Percentiles rank a stretch among this genome's conserved stretches.
Evolutionary conservation across 140 eudicot genomes (phyloP).

Genomic region (Senecio squalidus): DNA sequence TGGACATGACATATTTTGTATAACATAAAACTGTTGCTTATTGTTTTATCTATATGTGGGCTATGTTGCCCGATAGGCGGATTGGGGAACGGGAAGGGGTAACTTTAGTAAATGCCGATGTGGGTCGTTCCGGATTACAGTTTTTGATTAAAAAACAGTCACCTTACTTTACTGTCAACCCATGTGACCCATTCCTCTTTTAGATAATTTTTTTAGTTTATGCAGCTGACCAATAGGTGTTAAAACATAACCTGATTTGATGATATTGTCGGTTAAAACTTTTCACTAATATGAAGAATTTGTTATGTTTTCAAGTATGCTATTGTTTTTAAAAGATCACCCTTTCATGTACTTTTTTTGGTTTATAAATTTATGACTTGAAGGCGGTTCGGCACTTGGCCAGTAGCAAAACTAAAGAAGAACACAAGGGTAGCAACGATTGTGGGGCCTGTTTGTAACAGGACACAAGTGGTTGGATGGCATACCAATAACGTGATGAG

Average conservation of each 20-base stretch:
- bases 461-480: conserved; percentile 80
- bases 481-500: conserved; percentile 35
- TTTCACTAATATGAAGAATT: neutral
- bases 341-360: neutral
- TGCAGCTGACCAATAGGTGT: neutral
- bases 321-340: neutral
- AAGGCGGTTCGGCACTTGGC: conserved; percentile 86
- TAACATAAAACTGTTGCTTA: no score
- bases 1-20: no score
- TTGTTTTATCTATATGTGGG: no score
- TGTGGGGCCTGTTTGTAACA: conserved; percentile 77
- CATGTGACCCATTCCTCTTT: neutral
- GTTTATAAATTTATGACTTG: conserved; percentile 7
- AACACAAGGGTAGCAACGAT: conserved; percentile 20
- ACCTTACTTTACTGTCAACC: neutral
- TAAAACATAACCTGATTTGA: neutral
- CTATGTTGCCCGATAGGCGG: no score
- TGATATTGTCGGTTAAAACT: neutral
- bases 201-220: neutral
- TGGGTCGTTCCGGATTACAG: neutral
- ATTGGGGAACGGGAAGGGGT: no score
- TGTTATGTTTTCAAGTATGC: neutral
- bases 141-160: no score
- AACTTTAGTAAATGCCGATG: no score
- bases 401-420: conserved; percentile 44